Evolutionary conservation across 2,329 filamentous ascomycete species (phyloP).

Genomic region (Ophiostoma tasmaniense): DNA sequence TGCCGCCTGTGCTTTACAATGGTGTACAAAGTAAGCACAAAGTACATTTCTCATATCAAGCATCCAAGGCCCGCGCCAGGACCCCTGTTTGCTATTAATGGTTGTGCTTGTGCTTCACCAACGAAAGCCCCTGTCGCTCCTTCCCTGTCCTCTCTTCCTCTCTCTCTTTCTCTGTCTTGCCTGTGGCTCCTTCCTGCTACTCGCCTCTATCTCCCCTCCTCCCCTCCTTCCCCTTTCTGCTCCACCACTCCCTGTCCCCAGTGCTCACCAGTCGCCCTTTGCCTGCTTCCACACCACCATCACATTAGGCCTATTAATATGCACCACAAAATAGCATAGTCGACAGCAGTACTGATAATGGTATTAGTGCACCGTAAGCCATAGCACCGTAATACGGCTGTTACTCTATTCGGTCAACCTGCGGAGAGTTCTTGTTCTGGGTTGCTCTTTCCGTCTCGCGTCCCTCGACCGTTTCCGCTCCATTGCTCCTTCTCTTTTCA

Average conservation of each 20-base stretch:
- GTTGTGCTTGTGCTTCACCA: slow-evolving; percentile 12
- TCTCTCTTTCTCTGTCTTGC: slow-evolving; percentile 6
- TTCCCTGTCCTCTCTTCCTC: slow-evolving; percentile 4
- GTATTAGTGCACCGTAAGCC: neutral
- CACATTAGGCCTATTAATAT: neutral
- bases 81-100: slow-evolving; percentile 2
- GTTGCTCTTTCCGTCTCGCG: neutral
- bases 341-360: neutral
- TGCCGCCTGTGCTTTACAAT: neutral
- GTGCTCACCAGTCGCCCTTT: neutral
- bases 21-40: too few relatives aligned
- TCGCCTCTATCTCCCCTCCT: slow-evolving; percentile 5
- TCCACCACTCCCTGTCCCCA: neutral
- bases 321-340: neutral
- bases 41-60: neutral
- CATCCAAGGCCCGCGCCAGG: neutral
- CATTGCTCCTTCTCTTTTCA: neutral
- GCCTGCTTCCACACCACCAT: neutral
- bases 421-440: slow-evolving; percentile 6
- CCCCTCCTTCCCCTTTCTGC: slow-evolving; percentile 8
- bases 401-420: neutral
- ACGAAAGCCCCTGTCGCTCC: slow-evolving; percentile 7
- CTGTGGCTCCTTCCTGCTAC: slow-evolving; percentile 1
- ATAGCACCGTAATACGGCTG: neutral
- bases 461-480: neutral